These are phyloP conservation scores for Pseudoscleropodium purum DNA, from an alignment of 225 moss, liverwort and hornwort genomes.

Conservation along the genomic window DNA sequence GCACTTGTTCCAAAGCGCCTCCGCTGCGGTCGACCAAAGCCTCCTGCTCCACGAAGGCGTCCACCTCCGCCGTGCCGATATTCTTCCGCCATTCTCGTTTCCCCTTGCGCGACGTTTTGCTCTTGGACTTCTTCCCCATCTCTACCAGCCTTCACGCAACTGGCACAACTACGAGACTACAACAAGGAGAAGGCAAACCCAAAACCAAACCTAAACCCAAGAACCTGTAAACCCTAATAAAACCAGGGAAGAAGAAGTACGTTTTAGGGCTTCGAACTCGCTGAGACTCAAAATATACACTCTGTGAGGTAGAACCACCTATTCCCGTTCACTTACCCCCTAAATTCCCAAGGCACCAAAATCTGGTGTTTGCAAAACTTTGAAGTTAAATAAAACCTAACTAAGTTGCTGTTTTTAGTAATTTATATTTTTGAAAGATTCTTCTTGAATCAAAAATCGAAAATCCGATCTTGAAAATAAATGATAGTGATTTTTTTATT, in stretches of 20 bases:
- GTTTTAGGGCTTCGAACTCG: background rate
- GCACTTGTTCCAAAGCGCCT: constrained; percentile 50
- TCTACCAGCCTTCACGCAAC: background rate
- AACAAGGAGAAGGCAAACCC: background rate
- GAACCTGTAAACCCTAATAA: background rate
- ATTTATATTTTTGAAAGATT: too few relatives aligned
- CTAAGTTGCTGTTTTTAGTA: too few relatives aligned
- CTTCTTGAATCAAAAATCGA: too few relatives aligned
- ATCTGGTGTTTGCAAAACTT: too few relatives aligned
- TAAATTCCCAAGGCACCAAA: too few relatives aligned
- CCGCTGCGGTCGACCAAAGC: constrained; percentile 70
- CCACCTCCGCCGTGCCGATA: constrained; percentile 68
- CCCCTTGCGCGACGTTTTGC: constrained; percentile 81
- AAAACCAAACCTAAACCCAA: background rate
- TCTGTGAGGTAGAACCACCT: too few relatives aligned
- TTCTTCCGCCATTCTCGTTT: constrained; percentile 93
- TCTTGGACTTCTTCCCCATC: constrained; percentile 67
- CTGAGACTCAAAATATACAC: background rate
- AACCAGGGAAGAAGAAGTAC: background rate
- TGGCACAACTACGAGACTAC: background rate
- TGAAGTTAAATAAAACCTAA: too few relatives aligned
- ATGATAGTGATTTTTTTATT: too few relatives aligned
- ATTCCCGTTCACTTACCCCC: too few relatives aligned
- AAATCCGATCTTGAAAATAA: too few relatives aligned
- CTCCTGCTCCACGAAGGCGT: constrained; percentile 53